Evolutionary conservation across 2,329 filamentous ascomycete genomes (phyloP), one percentile per base, ranked within the genome.

Genomic region (Xylariaceae sp.): DNA sequence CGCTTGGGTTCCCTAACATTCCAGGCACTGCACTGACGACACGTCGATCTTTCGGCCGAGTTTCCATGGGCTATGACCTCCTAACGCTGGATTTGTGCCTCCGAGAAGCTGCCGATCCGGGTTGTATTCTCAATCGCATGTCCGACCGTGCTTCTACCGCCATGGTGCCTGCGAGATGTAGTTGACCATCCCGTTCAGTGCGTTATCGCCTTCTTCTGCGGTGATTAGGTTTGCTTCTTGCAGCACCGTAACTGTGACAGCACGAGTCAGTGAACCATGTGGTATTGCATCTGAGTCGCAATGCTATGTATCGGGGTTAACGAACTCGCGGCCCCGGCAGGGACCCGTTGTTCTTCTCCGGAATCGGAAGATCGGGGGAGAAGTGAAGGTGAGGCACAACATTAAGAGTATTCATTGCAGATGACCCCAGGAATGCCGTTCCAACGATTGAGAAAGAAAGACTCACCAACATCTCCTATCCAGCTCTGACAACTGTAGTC

Each of bases 151-250:
- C 8, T 4, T 2, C 35, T 63, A 70, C 57, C 66, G 62, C 69
- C 69, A 70, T 11, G 69, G 68, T 7, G 69, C 68, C 49, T 66
- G 68, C 48, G 68, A 69, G 37, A 70, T 68, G 61, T 68, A 68
- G 50, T 70, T 69, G 5, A 70, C 68, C 69, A 70, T 70, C 15
- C 67, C 63, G 51, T 70, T 69, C 18, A 70, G 56, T 6, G 69
- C 69, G 50, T 66, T 67, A 17, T 70, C 69, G n/a, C 69, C 68
- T 52, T 70, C 69, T 50, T 70, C 69, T 10, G 59, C 69, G 23
- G 68, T 68, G 49, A 70, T 70, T n/a, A 70, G 56, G 48, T 62
- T 63, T 15, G 62, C 67, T n/a, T 70, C 67, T 63, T 70, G 68
- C 60, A 70, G 60, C 47, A 64, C 63, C 35, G 68, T 70, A 55